Evolutionary conservation across 1,284 basidiomycete genomes (phyloP), one percentile per base, ranked within the genome.

Genomic region (Limonomyces culmigenus): DNA sequence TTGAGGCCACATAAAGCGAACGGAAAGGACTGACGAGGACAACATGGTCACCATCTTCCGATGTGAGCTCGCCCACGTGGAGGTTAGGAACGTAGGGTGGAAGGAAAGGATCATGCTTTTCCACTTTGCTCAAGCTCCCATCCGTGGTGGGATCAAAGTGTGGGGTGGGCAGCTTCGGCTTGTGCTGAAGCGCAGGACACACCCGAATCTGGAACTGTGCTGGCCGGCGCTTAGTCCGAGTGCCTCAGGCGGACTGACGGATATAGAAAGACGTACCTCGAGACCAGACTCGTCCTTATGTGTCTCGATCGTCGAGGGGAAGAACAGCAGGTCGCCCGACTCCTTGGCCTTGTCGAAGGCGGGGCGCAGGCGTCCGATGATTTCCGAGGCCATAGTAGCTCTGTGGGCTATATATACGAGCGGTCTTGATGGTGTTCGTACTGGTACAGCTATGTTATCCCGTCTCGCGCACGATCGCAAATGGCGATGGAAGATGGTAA

Each of bases 41-140:
- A 33, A 72, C 71, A 58, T 87, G 85, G 23, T 66, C 67, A 32
- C 65, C 66, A 32, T 70, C 63, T 34, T 71, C 65, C 35, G 78
- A 74, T 41, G 63, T 62, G 33, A 89, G 48, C 42, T 81, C 74
- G 1, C 84, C 85, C 3, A 91, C 54, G 45, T 71, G 67, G 20
- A 92, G 59, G 34, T 75, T 74, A 5, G 67, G 61, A 31, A 71
- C 70, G 52, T 91, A 91, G 2, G 87, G 87, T 4, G 83, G 79
- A 20, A 65, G 58, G 53, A 92, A 89, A 0, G 85, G 86, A 48
- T 89, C 74, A n/a, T n/a, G n/a, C n/a, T n/a, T n/a, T n/a, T n/a
- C n/a, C 5, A 52, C 41, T 18, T 55, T 56, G 43, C 59, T 58
- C 38, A 55, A 51, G 32, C 42, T 44, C 14, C 43, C 43, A 40